Evolutionary conservation across 2,329 filamentous ascomycete genomes (phyloP).

Genomic region (Fusarium dlaminii): DNA sequence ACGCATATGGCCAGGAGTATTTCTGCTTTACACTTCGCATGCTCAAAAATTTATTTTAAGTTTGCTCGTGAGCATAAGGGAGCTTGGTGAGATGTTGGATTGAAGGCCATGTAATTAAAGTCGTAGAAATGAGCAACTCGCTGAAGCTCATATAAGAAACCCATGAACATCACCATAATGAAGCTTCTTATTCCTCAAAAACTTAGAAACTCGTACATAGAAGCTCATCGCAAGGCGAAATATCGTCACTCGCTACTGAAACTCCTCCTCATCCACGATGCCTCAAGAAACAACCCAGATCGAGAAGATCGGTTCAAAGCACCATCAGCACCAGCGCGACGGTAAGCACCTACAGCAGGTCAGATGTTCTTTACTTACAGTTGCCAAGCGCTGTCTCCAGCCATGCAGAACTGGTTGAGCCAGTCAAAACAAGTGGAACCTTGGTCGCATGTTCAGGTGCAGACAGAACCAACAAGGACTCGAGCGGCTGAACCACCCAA

Average conservation of each 20-base stretch:
- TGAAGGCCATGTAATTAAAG: neutral
- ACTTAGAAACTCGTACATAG: neutral
- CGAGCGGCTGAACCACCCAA: neutral
- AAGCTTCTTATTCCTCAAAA: too few relatives aligned
- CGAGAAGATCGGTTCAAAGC: fast-evolving
- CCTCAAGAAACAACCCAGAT: neutral
- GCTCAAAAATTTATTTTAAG: fast-evolving
- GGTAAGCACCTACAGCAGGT: neutral
- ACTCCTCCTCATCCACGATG: too few relatives aligned
- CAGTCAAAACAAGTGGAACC: neutral
- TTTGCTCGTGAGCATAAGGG: neutral
- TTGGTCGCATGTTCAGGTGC: neutral
- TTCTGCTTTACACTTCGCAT: neutral
- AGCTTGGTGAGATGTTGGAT: neutral
- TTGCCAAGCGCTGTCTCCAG: neutral
- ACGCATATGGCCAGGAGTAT: fast-evolving
- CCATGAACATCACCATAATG: fast-evolving
- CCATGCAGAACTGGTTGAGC: neutral
- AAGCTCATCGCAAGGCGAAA: fast-evolving
- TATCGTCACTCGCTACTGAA: too few relatives aligned
- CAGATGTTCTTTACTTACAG: fast-evolving
- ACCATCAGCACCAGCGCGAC: fast-evolving
- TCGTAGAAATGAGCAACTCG: too few relatives aligned
- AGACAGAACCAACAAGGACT: neutral
- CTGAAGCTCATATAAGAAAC: neutral